Evolutionary conservation across 2,329 filamentous ascomycete species (phyloP), one percentile per base, ranked within the genome.

Genomic region (Fusarium pininemorale): DNA sequence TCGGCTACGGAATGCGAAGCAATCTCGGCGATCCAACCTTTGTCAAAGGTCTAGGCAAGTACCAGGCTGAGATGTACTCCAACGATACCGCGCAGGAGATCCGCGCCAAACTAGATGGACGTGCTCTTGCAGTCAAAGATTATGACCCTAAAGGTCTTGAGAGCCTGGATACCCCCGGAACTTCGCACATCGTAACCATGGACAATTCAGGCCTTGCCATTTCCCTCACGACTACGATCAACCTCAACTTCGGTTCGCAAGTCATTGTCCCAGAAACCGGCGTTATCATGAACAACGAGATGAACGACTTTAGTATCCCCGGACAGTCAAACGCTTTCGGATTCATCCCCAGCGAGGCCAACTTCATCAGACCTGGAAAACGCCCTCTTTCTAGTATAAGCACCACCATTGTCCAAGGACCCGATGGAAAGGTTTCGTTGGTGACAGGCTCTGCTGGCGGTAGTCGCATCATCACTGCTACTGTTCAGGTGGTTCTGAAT

Each of bases 191-290:
- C 3, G 90, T 93, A 0, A 84, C 90, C 0, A 90, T 91, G 3
- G 94, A 97, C 80, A 83, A 85, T 45, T 88, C 86, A 3, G 94
- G 94, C 1, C 82, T 97, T 74, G 89, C 93, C 14, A 88, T 97
- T 56, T 92, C 92, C 0, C 84, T 95, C 5, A 97, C 94, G 0
- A 95, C 93, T 0, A 97, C 94, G 0, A 85, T 97, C 69, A 97
- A 97, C 80, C 85, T 94, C 13, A 85, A 94, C 5, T 97, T 97
- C 75, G 94, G 94, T 16, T 93, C 90, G 14, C 87, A 88, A 7
- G 77, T 97, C 50, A 89, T 96, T 76, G 90, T 96, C 0, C 94
- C 94, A 0, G 93, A 96, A 79, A 96, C 94, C 0, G 94, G 94
- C 6, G 85, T 96, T 48, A 92, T 95, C 59, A 91, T 95, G 83